These are phyloP conservation scores for Xerocomellus amylosporus DNA, from an alignment of 768 basidiomycete genomes.

Conservation along the genomic window DNA sequence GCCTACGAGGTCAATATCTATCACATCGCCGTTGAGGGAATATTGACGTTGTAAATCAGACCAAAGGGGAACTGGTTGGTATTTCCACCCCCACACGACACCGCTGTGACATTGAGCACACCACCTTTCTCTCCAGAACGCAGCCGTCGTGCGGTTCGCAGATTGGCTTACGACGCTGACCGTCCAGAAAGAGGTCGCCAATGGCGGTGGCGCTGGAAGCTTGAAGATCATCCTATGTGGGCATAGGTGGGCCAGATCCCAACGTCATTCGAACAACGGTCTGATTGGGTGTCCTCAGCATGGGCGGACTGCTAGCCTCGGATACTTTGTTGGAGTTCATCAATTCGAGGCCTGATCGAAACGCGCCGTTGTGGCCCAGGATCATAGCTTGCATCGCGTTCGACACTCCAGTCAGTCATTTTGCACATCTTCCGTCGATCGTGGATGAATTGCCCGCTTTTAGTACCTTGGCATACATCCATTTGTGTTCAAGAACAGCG, in stretches of 20 bases:
- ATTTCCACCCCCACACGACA: neutral
- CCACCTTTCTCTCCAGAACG: constrained; percentile 45
- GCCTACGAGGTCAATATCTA: constrained; percentile 68
- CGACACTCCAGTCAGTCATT: constrained; percentile 76
- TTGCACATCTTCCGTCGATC: neutral
- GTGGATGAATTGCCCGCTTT: constrained; percentile 2
- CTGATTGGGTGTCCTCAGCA: constrained; percentile 46
- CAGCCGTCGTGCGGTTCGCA: constrained; percentile 80
- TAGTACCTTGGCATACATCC: constrained; percentile 91
- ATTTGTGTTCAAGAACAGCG: constrained; percentile 77
- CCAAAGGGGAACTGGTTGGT: constrained; percentile 85
- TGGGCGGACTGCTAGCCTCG: constrained; percentile 89
- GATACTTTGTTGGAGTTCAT: constrained; percentile 77
- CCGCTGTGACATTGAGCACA: neutral
- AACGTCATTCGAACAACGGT: neutral
- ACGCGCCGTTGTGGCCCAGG: constrained; percentile 80
- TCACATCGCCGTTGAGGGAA: neutral
- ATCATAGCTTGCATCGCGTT: constrained; percentile 84
- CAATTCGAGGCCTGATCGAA: constrained; percentile 58
- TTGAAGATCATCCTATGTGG: constrained; percentile 86
- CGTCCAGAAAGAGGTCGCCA: constrained; percentile 78
- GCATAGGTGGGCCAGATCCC: constrained; percentile 59
- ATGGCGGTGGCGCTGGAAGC: constrained; percentile 68
- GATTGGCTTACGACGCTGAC: constrained; percentile 92
- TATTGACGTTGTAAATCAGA: constrained; percentile 44